phyloP scores from a whole-genome alignment of 2,329 filamentous ascomycete genomes.

The Colletotrichum sp. region DNA sequence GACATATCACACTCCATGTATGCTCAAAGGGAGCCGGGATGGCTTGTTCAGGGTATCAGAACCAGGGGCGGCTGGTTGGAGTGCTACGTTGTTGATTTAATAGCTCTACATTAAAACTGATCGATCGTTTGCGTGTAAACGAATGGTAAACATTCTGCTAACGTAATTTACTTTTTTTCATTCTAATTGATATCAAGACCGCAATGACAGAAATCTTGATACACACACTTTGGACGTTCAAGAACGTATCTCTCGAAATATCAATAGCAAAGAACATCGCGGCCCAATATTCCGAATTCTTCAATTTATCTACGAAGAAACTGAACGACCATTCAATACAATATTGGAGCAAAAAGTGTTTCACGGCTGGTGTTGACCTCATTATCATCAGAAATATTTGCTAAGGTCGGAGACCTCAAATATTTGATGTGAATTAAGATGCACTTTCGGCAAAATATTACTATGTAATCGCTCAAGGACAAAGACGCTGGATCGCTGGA shows the following conservation, averaged over 20 bases:
- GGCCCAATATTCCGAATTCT: not conserved
- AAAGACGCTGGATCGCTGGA: not conserved
- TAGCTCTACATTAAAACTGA: not conserved
- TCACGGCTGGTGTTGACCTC: not conserved
- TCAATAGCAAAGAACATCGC: not conserved
- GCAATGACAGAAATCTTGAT: not conserved
- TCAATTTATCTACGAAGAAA: not conserved
- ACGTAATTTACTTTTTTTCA: not conserved
- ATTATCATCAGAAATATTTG: not conserved
- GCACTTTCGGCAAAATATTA: not conserved
- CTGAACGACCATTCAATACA: not conserved
- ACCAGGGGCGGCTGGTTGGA: not conserved
- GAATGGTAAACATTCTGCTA: not conserved
- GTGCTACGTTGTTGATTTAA: not conserved
- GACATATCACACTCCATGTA: not conserved
- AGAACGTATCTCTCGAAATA: not conserved
- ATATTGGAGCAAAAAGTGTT: not conserved
- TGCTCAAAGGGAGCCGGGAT: not conserved
- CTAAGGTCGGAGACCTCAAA: not conserved
- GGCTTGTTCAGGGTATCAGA: not conserved
- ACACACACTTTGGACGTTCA: accelerated
- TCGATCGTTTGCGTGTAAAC: not conserved
- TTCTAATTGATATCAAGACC: not conserved
- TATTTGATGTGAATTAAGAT: not conserved
- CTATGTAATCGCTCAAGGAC: not conserved